These are phyloP conservation scores for Xylaria sp. DNA, from an alignment of 2,329 filamentous ascomycete species.

Conservation along the genomic window DNA sequence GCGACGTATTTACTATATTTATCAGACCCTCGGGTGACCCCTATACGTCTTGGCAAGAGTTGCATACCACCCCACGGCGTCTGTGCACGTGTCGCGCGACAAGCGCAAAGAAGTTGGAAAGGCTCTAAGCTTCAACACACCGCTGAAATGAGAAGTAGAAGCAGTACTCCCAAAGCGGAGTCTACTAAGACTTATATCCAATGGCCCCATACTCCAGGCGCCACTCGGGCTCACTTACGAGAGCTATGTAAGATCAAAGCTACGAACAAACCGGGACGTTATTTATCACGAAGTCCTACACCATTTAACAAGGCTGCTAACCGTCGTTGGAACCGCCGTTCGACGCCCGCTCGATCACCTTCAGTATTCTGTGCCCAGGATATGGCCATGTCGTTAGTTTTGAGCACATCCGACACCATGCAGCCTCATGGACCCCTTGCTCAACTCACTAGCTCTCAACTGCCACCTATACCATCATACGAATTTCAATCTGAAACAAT, in stretches of 20 bases:
- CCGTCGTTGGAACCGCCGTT: slow-evolving; percentile 56
- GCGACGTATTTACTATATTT: slow-evolving; percentile 68
- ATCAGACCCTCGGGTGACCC: slow-evolving; percentile 70
- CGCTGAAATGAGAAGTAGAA: slow-evolving; percentile 53
- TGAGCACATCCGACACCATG: slow-evolving; percentile 70
- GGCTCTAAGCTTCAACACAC: slow-evolving; percentile 54
- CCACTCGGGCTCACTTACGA: slow-evolving; percentile 66
- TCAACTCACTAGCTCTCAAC: slow-evolving; percentile 57
- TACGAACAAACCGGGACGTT: slow-evolving; percentile 50
- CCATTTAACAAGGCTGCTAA: slow-evolving; percentile 59
- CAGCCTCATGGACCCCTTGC: slow-evolving; percentile 66
- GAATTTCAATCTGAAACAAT: slow-evolving; percentile 20
- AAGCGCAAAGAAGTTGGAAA: slow-evolving; percentile 70
- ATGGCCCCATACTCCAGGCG: slow-evolving; percentile 69
- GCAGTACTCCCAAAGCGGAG: slow-evolving; percentile 60
- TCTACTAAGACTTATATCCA: slow-evolving; percentile 55
- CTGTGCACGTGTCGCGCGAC: slow-evolving; percentile 67
- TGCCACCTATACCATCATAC: slow-evolving; percentile 36
- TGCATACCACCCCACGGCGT: slow-evolving; percentile 69
- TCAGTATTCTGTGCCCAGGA: slow-evolving; percentile 64
- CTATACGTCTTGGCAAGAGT: slow-evolving; percentile 67
- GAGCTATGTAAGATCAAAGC: slow-evolving; percentile 66
- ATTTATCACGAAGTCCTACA: slow-evolving; percentile 59
- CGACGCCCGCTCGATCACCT: slow-evolving; percentile 52
- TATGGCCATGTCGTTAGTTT: slow-evolving; percentile 66